phyloP scores from a whole-genome alignment of 2,329 filamentous ascomycete species.

The Aspergillus ochraceoroseus region DNA sequence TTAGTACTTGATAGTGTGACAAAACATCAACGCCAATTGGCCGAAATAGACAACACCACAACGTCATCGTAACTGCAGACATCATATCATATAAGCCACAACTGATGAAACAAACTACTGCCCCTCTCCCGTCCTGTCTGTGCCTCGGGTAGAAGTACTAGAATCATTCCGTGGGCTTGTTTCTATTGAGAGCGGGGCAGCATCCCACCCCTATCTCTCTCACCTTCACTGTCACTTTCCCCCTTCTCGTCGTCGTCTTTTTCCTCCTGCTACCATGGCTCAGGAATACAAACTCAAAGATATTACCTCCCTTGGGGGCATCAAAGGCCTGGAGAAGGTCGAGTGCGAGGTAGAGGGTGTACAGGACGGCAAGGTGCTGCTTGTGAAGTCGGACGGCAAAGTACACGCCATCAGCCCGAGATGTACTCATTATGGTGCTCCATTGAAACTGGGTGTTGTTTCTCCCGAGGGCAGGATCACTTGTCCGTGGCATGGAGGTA shows the following conservation, averaged over 20 bases:
- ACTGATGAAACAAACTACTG: too few species aligned
- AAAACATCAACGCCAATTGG: constrained; percentile 13
- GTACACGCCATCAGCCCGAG: constrained; percentile 75
- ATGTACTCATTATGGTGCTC: constrained; percentile 89
- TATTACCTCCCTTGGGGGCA: constrained; percentile 61
- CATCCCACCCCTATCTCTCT: constrained; percentile 8
- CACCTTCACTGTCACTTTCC: constrained; percentile 4
- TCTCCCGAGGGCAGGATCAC: constrained; percentile 76
- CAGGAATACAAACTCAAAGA: constrained; percentile 61
- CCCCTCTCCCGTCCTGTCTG: too few species aligned
- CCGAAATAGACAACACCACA: not conserved
- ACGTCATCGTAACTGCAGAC: constrained; percentile 18
- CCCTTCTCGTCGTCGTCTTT: not conserved
- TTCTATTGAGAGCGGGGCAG: constrained; percentile 1
- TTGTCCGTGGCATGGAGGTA: constrained; percentile 95
- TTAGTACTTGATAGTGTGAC: too few species aligned
- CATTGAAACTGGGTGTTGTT: constrained; percentile 78
- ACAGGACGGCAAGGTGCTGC: constrained; percentile 75
- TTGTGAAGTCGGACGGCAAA: constrained; percentile 71
- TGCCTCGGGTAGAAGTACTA: too few species aligned
- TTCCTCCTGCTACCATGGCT: constrained; percentile 28
- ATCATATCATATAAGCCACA: too few species aligned
- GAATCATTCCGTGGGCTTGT: too few species aligned
- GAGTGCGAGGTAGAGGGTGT: constrained; percentile 90
- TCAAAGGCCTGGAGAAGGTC: constrained; percentile 76